Base-by-base conservation (phyloP, 345 rosid species). In the Mercurialis annua region DNA sequence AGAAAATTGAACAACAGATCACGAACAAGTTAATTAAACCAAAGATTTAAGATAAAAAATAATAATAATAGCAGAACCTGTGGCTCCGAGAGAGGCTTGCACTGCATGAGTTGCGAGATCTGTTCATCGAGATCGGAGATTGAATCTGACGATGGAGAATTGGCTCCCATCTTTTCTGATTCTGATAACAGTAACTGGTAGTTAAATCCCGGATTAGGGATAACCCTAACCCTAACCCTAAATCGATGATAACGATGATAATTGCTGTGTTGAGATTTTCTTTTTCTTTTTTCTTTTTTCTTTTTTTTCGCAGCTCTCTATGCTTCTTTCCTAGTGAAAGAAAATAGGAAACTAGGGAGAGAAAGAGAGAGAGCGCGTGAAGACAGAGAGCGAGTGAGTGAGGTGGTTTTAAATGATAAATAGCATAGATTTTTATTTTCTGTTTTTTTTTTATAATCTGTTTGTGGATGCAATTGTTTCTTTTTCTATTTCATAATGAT, bases 101-200 rank as follows among this genome's bases (percentile, higher is more conserved):
- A 84, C 83, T 84, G 86, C 81, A 82, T 80, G 44, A 84, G 84
- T 79, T 82, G 86, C 40, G 64, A 33, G 76, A 84, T 84, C 78
- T 84, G 83, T 71, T 84, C 84, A 58, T 84, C 86, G 31, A 84
- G 81, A 73, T 87, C 91, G 78, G 73, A 63, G 40, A 78, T 78
- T 53, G 93, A 62, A 51, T 89, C 89, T 10, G 86, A 71, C 59
- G 96, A 77, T 72, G 77, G 57, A 68, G 91, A 81, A 77, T 85
- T 83, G 23, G 86, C 86, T 61, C 96, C 93, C 96, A 91, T 88
- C 66, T 62, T 62, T 59, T 31, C 34, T 71, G 69, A 50, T 51
- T 74, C 53, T 53, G 38, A 59, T 40, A 70, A 65, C 40, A 62
- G 78, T 54, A 36, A 52, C n/a, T n/a, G n/a, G n/a, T 47, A 61